Conservation (phyloP, 2,329 filamentous ascomycete genomes). For the Sclerotinia minor region DNA sequence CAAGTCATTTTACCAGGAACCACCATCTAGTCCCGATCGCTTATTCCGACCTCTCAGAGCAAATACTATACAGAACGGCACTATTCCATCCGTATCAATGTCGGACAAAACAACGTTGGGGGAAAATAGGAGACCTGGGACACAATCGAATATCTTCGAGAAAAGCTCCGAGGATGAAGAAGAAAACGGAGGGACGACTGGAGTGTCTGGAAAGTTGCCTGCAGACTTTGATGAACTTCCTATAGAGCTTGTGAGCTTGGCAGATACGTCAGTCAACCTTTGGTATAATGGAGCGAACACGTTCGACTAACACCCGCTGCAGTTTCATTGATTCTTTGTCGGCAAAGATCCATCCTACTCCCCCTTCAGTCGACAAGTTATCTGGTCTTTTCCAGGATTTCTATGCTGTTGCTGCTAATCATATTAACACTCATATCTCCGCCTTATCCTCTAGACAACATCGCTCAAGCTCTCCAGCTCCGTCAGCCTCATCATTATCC, state of each 20-base stretch:
- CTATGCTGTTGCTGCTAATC: constrained; percentile 75
- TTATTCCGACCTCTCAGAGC: constrained; percentile 35
- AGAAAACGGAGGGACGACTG: constrained; percentile 32
- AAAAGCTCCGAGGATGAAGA: constrained; percentile 43
- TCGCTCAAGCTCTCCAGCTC: constrained; percentile 61
- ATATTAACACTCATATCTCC: constrained; percentile 85
- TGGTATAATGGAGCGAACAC: background rate
- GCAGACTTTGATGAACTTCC: constrained; percentile 81
- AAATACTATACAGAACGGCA: constrained; percentile 41
- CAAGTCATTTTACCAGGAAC: constrained; percentile 44
- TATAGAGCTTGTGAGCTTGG: constrained; percentile 87
- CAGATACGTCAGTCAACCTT: constrained; percentile 65
- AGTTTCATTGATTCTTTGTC: constrained; percentile 90
- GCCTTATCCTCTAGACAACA: constrained; percentile 73
- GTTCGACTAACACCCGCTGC: constrained; percentile 3
- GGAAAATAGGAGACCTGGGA: constrained; percentile 31
- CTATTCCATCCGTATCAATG: constrained; percentile 28
- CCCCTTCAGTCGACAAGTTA: constrained; percentile 78
- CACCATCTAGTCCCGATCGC: constrained; percentile 30
- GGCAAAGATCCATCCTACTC: constrained; percentile 81
- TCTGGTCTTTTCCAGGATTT: constrained; percentile 93
- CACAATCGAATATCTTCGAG: constrained; percentile 43
- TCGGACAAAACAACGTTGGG: constrained; percentile 28
- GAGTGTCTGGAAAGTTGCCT: constrained; percentile 34
- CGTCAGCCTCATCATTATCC: constrained; percentile 55